Percentiles rank a stretch among this genome's conserved stretches.
Evolutionary conservation across 2,329 filamentous ascomycete genomes (phyloP).

Genomic region (Colletotrichum sp.): DNA sequence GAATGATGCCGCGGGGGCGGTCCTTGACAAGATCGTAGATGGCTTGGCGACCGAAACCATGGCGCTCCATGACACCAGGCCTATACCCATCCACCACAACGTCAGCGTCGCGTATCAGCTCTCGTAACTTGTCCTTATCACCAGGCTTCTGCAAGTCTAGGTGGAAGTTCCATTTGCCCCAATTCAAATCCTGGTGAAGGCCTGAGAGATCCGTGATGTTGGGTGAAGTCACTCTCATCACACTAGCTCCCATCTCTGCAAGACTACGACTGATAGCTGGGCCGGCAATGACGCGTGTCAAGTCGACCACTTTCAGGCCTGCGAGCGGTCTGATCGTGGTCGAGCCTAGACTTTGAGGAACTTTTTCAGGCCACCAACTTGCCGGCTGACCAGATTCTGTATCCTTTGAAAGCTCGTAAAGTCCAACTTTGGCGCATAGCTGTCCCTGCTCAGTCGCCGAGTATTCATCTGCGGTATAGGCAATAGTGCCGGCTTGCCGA

Average conservation of each 20-base stretch:
- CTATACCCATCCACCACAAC: constrained; percentile 56
- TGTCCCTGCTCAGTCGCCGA: constrained; percentile 28
- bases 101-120: constrained; percentile 51
- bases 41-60: constrained; percentile 45
- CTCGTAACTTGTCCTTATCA: not conserved
- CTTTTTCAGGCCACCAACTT: constrained; percentile 42
- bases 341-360: constrained; percentile 20
- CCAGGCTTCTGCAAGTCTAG: constrained; percentile 41
- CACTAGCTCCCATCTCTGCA: constrained; percentile 49
- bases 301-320: constrained; percentile 52
- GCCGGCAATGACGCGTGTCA: constrained; percentile 52
- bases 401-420: constrained; percentile 20
- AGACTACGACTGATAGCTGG: constrained; percentile 46
- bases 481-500: constrained; percentile 30
- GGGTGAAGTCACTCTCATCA: constrained; percentile 46
- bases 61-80: constrained; percentile 49
- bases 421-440: constrained; percentile 20
- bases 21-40: constrained; percentile 40
- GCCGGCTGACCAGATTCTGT: constrained; percentile 27
- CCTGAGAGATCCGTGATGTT: constrained; percentile 42
- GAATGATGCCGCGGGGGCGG: constrained; percentile 37
- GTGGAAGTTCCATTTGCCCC: constrained; percentile 52
- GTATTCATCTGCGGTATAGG: constrained; percentile 28
- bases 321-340: constrained; percentile 44
- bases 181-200: constrained; percentile 50